Evolutionary conservation across 2,329 filamentous ascomycete species (phyloP).

Genomic region (Colletotrichum lentis): DNA sequence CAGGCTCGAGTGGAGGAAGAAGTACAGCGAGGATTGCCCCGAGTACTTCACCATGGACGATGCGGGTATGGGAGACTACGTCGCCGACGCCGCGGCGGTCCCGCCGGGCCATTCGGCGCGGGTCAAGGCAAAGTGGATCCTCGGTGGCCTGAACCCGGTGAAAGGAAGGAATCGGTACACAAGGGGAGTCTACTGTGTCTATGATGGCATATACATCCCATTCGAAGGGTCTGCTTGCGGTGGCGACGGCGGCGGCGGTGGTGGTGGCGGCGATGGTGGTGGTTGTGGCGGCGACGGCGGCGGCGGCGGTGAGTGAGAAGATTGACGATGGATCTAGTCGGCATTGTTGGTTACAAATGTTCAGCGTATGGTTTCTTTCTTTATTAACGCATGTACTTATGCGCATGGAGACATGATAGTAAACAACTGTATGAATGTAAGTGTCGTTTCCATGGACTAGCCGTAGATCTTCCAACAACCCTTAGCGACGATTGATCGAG

Average conservation of each 20-base stretch:
- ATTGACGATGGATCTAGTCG: too few species aligned
- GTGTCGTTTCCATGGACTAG: too few species aligned
- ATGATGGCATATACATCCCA: constrained; percentile 2
- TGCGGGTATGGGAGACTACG: constrained; percentile 7
- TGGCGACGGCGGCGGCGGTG: constrained; percentile 11
- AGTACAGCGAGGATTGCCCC: not conserved
- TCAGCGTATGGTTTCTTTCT: too few species aligned
- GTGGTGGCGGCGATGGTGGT: constrained; percentile 3
- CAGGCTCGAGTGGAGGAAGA: constrained; percentile 23
- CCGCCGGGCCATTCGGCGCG: constrained; percentile 19
- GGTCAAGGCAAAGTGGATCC: constrained; percentile 1
- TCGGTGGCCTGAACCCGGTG: constrained; percentile 23
- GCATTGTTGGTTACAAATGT: too few species aligned
- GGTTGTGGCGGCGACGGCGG: constrained; percentile 18
- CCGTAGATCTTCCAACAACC: fast-evolving
- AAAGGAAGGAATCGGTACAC: not conserved
- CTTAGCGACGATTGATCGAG: too few species aligned
- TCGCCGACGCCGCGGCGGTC: constrained; percentile 24
- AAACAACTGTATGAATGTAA: too few species aligned
- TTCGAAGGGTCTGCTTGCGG: constrained; percentile 19
- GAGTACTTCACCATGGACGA: constrained; percentile 9
- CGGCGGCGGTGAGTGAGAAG: not conserved
- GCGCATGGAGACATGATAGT: too few species aligned
- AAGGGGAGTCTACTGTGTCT: constrained; percentile 19
- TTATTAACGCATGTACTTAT: too few species aligned